A percentile compares a stretch with the other conserved stretches of the same genome.
These are phyloP conservation scores for Symbiodinium natans DNA, from an alignment of 73 alveolate genomes.

Conservation along the genomic window DNA sequence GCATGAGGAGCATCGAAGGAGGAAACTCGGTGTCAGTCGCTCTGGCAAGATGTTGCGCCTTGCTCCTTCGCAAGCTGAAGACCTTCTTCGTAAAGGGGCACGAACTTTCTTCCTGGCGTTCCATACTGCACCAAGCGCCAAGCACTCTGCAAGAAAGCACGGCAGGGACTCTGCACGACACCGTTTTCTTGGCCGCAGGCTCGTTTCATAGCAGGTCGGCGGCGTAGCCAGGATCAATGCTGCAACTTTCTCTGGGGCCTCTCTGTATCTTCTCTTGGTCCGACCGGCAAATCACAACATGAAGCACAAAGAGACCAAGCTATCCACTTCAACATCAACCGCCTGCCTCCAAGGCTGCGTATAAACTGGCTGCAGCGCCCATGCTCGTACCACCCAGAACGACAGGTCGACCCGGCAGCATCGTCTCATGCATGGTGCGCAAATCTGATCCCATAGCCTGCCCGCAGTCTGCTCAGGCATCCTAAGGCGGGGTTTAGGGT, in stretches of 20 bases:
- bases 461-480: not conserved
- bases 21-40: too few relatives aligned
- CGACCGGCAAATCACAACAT: too few relatives aligned
- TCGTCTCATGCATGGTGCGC: conserved; percentile 65
- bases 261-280: not conserved
- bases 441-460: conserved; percentile 83
- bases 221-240: conserved; percentile 81
- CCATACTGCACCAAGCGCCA: too few relatives aligned
- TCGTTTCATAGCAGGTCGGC: conserved; percentile 72
- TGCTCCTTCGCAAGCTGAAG: conserved; percentile 44
- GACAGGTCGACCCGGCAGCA: conserved; percentile 9
- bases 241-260: conserved; percentile 78
- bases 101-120: conserved; percentile 53
- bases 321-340: too few relatives aligned
- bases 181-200: too few relatives aligned
- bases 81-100: conserved; percentile 65
- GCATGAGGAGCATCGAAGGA: not conserved
- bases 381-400: conserved; percentile 43
- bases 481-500: too few relatives aligned
- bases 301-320: not conserved
- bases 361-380: conserved; percentile 90
- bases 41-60: not conserved
- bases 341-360: conserved; percentile 64
- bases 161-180: too few relatives aligned
- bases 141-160: too few relatives aligned